Percentiles rank a stretch among this genome's conserved stretches.
Evolutionary conservation across 1,139 yeast species (phyloP).

Genomic region (Yamadazyma epiphylla): DNA sequence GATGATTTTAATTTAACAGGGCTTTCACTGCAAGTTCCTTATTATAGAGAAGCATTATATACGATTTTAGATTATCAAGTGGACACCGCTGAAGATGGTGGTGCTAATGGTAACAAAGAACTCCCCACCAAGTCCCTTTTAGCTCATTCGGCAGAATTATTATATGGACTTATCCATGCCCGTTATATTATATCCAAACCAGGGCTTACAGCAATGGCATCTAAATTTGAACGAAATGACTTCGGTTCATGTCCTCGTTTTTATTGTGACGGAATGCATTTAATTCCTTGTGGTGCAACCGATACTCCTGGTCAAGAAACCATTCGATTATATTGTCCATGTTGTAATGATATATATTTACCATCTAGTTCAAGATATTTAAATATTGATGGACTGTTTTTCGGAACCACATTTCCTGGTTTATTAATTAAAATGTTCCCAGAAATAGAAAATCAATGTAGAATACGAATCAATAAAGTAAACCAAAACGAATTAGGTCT

Average conservation of each 20-base stretch:
- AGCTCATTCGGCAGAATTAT: conserved; percentile 85
- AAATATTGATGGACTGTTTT: conserved; percentile 92
- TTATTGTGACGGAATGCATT: conserved; percentile 86
- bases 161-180: conserved; percentile 93
- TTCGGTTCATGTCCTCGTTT: conserved; percentile 93
- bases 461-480: conserved; percentile 49
- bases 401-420: conserved; percentile 95
- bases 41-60: conserved; percentile 88
- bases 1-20: conserved; percentile 97
- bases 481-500: conserved; percentile 58
- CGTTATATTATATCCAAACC: conserved; percentile 84
- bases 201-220: conserved; percentile 94
- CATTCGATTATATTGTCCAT: conserved; percentile 88
- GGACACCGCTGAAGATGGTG: conserved; percentile 61
- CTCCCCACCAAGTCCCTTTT: conserved; percentile 70
- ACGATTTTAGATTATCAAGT: conserved; percentile 76
- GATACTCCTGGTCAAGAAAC: conserved; percentile 92
- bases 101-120: conserved; percentile 24
- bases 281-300: conserved; percentile 87
- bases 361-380: conserved; percentile 83
- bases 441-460: conserved; percentile 58
- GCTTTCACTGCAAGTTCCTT: conserved; percentile 78
- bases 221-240: conserved; percentile 76
- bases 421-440: conserved; percentile 86
- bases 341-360: conserved; percentile 85